phyloP scores from a whole-genome alignment of 257 asterid genomes.

The Anisodus tanguticus region DNA sequence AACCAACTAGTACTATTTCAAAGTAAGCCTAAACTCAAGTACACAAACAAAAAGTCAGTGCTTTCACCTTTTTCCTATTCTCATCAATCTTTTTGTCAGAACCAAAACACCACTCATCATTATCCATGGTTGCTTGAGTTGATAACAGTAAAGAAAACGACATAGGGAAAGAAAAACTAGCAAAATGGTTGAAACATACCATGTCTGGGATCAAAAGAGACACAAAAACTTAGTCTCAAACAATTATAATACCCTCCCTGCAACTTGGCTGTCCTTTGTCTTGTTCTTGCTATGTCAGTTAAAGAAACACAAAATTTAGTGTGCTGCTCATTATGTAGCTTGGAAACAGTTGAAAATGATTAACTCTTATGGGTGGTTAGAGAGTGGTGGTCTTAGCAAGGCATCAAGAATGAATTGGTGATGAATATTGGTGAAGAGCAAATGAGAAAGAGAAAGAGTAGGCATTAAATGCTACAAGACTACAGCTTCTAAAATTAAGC shows the following conservation, averaged over 20 bases:
- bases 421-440: slow-evolving; percentile 29
- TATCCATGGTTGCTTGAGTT: neutral
- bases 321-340: too few relatives aligned
- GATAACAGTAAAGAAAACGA: neutral
- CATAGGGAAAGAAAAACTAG: neutral
- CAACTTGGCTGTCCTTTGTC: neutral
- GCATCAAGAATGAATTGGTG: slow-evolving; percentile 34
- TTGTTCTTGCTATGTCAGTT: neutral
- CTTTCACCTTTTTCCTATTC: neutral
- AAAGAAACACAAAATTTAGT: neutral
- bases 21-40: neutral
- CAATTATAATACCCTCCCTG: neutral
- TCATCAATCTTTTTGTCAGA: neutral
- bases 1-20: neutral
- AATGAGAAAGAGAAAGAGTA: slow-evolving; percentile 11
- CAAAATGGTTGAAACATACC: neutral
- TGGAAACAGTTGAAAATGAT: neutral
- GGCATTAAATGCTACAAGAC: slow-evolving; percentile 44
- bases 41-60: slow-evolving; percentile 3
- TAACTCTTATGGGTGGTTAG: slow-evolving; percentile 5
- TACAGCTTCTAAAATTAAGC: slow-evolving; percentile 41
- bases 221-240: neutral
- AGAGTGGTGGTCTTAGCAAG: neutral
- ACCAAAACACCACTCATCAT: neutral
- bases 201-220: neutral